Evolutionary conservation across 805 yeast genomes (phyloP).

Genomic region (Kockiozyma suomiensis): DNA sequence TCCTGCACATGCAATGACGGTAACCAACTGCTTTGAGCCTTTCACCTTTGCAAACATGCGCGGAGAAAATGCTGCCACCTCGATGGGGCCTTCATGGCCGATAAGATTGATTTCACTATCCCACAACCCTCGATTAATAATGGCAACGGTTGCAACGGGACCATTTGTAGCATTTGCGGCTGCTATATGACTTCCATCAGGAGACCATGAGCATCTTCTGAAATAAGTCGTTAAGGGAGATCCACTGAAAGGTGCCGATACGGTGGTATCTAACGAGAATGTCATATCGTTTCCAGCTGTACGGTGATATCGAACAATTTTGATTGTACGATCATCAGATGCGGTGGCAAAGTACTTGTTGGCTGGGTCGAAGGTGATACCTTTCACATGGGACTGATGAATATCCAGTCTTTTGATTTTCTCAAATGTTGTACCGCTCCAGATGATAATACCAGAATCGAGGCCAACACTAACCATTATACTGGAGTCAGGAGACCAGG

Average conservation of each 20-base stretch:
- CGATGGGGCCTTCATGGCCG: constrained; percentile 73
- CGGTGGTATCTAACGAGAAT: constrained; percentile 81
- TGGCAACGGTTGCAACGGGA: constrained; percentile 62
- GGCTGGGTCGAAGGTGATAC: constrained; percentile 97
- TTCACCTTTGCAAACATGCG: constrained; percentile 42
- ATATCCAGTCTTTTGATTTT: constrained; percentile 80
- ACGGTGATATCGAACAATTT: constrained; percentile 82
- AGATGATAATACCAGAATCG: constrained; percentile 87
- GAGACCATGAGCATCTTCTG: constrained; percentile 70
- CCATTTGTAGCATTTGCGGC: constrained; percentile 72
- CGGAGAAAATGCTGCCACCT: constrained; percentile 60
- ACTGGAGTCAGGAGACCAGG: constrained; percentile 96
- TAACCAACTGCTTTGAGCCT: constrained; percentile 47
- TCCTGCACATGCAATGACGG: constrained; percentile 93
- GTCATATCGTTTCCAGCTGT: constrained; percentile 67
- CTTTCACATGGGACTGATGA: constrained; percentile 94
- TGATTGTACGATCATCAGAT: constrained; percentile 89
- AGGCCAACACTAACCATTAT: constrained; percentile 91
- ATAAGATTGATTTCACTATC: constrained; percentile 61
- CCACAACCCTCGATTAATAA: constrained; percentile 68
- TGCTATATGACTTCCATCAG: constrained; percentile 71
- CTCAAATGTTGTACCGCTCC: constrained; percentile 90
- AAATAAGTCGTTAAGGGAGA: constrained; percentile 93
- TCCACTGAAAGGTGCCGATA: constrained; percentile 79
- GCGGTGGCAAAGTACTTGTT: constrained; percentile 96